These are phyloP conservation scores for Diversispora epigaea DNA, from an alignment of 192 early-diverging fungal species.

Conservation along the genomic window DNA sequence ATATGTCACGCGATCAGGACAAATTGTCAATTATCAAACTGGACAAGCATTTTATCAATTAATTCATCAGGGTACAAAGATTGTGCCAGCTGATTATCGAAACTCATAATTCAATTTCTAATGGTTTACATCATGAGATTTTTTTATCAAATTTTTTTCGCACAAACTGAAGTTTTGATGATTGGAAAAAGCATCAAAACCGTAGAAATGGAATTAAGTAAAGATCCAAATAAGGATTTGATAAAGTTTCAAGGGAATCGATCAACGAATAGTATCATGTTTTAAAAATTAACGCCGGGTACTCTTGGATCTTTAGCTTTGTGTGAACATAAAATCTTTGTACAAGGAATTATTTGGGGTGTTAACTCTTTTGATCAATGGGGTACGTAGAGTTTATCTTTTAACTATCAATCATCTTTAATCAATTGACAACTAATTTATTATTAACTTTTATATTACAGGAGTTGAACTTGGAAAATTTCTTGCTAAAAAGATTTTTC, in stretches of 20 bases:
- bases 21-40: slow-evolving; percentile 77
- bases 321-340: slow-evolving; percentile 99
- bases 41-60: slow-evolving; percentile 99
- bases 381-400: slow-evolving; percentile 39
- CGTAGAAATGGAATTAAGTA: slow-evolving; percentile 77
- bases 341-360: slow-evolving; percentile 96
- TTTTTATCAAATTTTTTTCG: slow-evolving; percentile 99
- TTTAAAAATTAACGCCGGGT: slow-evolving; percentile 88
- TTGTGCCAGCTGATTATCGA: slow-evolving; percentile 90
- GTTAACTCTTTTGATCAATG: slow-evolving; percentile 98
- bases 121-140: slow-evolving; percentile 89
- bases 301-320: slow-evolving; percentile 90
- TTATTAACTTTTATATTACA: slow-evolving; percentile 3
- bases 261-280: slow-evolving; percentile 94
- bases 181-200: slow-evolving; percentile 81
- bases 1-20: slow-evolving; percentile 81
- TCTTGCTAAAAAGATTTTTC: slow-evolving; percentile 93
- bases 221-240: slow-evolving; percentile 57
- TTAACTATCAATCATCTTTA: background rate
- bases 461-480: slow-evolving; percentile 96
- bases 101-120: slow-evolving; percentile 89
- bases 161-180: slow-evolving; percentile 97
- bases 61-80: slow-evolving; percentile 98
- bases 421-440: background rate
- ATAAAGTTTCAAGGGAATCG: slow-evolving; percentile 98